Percentiles rank a stretch among this genome's conserved stretches.
Conservation (phyloP, 176 grass and related monocot species). For the Rhynchospora tenuis region DNA sequence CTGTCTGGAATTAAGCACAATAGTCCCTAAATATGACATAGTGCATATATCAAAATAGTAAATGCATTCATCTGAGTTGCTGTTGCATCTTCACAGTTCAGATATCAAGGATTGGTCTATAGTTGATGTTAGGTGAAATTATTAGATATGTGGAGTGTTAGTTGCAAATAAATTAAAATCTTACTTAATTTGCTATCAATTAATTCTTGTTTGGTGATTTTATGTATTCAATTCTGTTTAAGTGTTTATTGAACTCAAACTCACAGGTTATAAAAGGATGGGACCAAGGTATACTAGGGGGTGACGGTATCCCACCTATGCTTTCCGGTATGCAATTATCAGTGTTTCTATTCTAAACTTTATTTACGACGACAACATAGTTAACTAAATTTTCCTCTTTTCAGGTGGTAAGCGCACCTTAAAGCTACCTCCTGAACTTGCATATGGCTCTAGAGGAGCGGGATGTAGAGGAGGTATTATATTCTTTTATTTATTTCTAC, state of each 20-base stretch:
- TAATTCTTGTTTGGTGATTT: not conserved
- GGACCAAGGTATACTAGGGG: conserved; percentile 82
- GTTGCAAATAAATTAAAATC: not conserved
- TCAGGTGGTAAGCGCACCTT: conserved; percentile 79
- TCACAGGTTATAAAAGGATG: conserved; percentile 87
- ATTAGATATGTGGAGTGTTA: not conserved
- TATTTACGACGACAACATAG: not conserved
- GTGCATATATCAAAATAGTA: too few relatives aligned
- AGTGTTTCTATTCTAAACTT: not conserved
- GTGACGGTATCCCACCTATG: conserved; percentile 85
- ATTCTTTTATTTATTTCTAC: not conserved
- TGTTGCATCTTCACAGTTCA: not conserved
- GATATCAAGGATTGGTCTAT: not conserved
- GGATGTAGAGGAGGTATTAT: conserved; percentile 58
- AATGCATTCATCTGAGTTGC: too few relatives aligned
- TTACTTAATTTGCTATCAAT: not conserved
- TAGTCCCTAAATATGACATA: too few relatives aligned
- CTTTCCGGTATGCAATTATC: conserved; percentile 38
- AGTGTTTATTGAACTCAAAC: not conserved
- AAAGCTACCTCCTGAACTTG: conserved; percentile 73
- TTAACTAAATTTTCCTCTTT: not conserved
- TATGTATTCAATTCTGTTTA: not conserved
- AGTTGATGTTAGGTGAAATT: not conserved
- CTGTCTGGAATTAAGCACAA: too few relatives aligned
- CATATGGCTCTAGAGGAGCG: conserved; percentile 67